Percentiles rank a stretch among this genome's conserved stretches.
Conservation (phyloP, 768 basidiomycete genomes). For the Mrakia hoshinonis region DNA sequence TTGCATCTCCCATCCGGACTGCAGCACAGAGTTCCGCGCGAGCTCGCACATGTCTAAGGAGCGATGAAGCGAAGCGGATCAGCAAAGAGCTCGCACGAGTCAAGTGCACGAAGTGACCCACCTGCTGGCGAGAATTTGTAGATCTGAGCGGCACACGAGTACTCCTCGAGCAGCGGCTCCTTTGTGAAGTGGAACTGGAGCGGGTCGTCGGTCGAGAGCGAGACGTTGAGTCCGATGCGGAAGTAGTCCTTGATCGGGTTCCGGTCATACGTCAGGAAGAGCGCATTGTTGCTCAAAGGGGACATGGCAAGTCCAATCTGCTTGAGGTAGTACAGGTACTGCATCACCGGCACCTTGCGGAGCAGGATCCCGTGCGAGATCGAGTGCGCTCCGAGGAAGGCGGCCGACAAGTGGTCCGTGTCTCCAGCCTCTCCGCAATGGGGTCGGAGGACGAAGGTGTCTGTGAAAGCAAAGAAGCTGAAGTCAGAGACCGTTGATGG, state of each 20-base stretch:
- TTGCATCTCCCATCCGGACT: slow-evolving; percentile 98
- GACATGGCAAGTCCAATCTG: slow-evolving; percentile 99
- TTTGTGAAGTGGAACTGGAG: slow-evolving; percentile 95
- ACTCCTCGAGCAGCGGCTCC: slow-evolving; percentile 94
- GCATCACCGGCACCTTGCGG: slow-evolving; percentile 91
- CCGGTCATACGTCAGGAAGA: slow-evolving; percentile 92
- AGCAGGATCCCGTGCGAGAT: slow-evolving; percentile 98
- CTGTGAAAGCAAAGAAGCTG: not conserved
- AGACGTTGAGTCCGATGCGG: slow-evolving; percentile 78
- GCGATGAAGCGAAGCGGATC: not conserved
- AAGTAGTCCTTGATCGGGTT: slow-evolving; percentile 96
- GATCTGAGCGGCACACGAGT: slow-evolving; percentile 97
- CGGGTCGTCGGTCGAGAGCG: slow-evolving; percentile 28
- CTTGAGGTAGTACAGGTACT: slow-evolving; percentile 85
- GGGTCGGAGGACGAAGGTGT: slow-evolving; percentile 91
- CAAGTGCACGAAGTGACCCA: slow-evolving; percentile 19
- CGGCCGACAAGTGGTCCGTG: slow-evolving; percentile 90
- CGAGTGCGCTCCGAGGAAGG: slow-evolving; percentile 91
- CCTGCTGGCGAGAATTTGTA: slow-evolving; percentile 75
- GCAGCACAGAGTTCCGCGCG: slow-evolving; percentile 93
- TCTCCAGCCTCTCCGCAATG: slow-evolving; percentile 98
- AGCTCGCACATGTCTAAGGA: slow-evolving; percentile 66
- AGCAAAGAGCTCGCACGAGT: not conserved
- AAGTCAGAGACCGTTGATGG: no score
- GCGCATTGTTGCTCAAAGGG: slow-evolving; percentile 91